Evolutionary conservation across 2,329 filamentous ascomycete species (phyloP).

Genomic region (Coniochaeta sp.): DNA sequence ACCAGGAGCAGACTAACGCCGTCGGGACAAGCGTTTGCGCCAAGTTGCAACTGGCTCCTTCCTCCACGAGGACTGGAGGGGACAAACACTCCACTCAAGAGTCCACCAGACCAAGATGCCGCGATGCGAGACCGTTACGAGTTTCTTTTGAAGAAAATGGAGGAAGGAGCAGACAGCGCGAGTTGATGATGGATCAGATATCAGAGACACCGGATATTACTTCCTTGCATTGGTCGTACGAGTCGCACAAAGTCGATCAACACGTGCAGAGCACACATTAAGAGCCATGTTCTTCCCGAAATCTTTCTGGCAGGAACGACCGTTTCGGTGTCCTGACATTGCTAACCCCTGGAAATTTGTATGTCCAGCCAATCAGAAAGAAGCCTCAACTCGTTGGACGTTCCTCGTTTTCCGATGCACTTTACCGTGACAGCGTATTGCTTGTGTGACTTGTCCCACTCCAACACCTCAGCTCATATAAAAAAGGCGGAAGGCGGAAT

Average conservation of each 20-base stretch:
- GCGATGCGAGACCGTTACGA: not conserved
- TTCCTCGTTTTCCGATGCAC: not conserved
- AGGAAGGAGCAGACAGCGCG: too few species aligned
- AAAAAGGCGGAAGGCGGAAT: too few species aligned
- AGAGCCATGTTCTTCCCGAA: not conserved
- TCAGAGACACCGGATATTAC: not conserved
- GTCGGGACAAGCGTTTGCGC: not conserved
- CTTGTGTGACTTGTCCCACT: not conserved
- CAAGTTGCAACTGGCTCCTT: not conserved
- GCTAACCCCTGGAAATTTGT: not conserved
- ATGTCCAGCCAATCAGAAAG: not conserved
- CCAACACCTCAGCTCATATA: too few species aligned
- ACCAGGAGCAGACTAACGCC: not conserved
- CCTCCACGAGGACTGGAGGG: not conserved
- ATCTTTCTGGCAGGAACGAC: not conserved
- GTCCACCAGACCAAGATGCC: not conserved
- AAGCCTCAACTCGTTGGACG: not conserved
- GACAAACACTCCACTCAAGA: not conserved
- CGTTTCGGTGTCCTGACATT: not conserved
- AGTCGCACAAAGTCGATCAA: not conserved
- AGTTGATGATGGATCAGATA: not conserved
- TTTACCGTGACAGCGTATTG: not conserved
- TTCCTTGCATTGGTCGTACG: not conserved
- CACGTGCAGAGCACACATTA: not conserved
- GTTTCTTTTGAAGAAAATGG: too few species aligned